Base-by-base conservation (phyloP, 768 basidiomycete genomes). In the Rhodotorula sphaerocarpa region DNA sequence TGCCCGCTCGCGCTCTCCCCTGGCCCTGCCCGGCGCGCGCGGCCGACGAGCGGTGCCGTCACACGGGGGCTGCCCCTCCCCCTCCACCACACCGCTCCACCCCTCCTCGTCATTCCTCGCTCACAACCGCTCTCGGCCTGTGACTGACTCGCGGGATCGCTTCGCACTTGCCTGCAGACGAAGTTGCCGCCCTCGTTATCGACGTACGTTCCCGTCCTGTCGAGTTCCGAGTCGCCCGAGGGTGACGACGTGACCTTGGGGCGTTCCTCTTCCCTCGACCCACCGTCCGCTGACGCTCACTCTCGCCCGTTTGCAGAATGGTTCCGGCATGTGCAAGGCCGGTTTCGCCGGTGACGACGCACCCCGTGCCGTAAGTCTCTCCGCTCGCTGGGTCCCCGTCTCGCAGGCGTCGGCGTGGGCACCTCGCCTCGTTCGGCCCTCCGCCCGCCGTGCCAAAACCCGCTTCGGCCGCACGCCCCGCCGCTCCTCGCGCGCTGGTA, bases 321-420 rank as follows among this genome's bases (percentile, higher is more conserved):
- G 89, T 75, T 96, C 92, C 75, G 93, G 92, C 79, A 97, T 96
- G 92, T 96, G 92, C 86, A 97, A 97, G 81, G 93, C 93, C 83
- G 93, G 95, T 71, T 75, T 76, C 76, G 70, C 75, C 81, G 92
- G 86, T 75, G 86, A 93, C 76, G 88, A 95, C 79, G 86, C 85
- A 68, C 86, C 85, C 70, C 84, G 92, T 77, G 85, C 88, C 75
- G 93, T 95, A 23, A 31, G 52, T 63, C 23, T 59, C 18, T 21
- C 25, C 14, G 21, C 45, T 28, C 9, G 16, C 53, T 34, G 16
- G 25, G 21, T 56, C 70, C 28, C 66, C 60, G 20, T n/a, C n/a
- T n/a, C n/a, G n/a, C n/a, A n/a, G n/a, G n/a, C n/a, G n/a, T n/a
- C n/a, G n/a, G n/a, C n/a, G n/a, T n/a, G n/a, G n/a, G n/a, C n/a